Conservation (phyloP, 306 rosid species). For the Cucumis melo region DNA sequence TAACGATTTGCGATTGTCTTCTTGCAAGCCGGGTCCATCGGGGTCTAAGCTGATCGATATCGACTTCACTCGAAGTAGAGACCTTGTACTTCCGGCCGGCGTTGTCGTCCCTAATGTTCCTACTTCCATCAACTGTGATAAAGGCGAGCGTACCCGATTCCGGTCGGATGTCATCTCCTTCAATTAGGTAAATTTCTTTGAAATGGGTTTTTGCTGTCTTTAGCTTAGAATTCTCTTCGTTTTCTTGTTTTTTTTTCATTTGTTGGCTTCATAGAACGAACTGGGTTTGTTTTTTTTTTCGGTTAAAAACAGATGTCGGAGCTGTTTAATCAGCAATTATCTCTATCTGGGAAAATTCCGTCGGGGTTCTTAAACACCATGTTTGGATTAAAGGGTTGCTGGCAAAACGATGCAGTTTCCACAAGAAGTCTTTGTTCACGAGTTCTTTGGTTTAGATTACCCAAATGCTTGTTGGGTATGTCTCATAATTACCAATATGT, state of each 20-base stretch:
- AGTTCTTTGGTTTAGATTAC: background rate
- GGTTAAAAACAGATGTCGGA: too few species aligned
- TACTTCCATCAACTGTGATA: conserved; percentile 60
- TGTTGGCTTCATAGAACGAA: background rate
- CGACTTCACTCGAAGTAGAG: conserved; percentile 24
- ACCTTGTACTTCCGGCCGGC: conserved; percentile 58
- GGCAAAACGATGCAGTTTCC: conserved; percentile 66
- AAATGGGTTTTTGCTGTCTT: background rate
- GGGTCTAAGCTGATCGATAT: too few species aligned
- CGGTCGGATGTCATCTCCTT: conserved; percentile 62
- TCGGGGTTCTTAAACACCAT: conserved; percentile 57
- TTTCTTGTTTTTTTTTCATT: background rate
- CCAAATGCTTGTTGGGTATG: background rate
- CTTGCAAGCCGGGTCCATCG: conserved; percentile 27
- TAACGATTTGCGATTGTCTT: conserved; percentile 34
- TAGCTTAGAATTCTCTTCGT: background rate
- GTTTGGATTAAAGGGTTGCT: conserved; percentile 54
- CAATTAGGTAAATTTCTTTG: conserved; percentile 26
- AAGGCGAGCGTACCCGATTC: conserved; percentile 76
- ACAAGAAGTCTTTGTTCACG: conserved; percentile 20
- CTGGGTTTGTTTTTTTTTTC: background rate
- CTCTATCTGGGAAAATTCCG: conserved; percentile 70
- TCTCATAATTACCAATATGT: background rate
- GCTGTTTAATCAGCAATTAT: conserved; percentile 48
- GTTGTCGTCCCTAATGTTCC: conserved; percentile 38